phyloP scores from a whole-genome alignment of 257 asterid genomes.

The Marsdenia floribunda region DNA sequence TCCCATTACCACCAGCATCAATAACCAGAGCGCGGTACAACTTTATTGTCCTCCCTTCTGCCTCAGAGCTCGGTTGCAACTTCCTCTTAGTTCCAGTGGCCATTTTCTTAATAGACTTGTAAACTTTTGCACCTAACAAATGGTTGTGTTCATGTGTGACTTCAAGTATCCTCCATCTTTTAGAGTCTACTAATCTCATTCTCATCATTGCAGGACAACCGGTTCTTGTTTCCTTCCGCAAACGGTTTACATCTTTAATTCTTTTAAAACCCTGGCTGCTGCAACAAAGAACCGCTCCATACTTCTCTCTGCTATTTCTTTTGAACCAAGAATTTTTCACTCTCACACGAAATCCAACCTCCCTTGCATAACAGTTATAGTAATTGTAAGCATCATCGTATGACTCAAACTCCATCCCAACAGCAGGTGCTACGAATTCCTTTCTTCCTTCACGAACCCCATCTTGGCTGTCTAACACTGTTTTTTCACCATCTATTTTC shows the following conservation, averaged over 20 bases:
- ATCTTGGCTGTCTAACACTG: constrained; percentile 21
- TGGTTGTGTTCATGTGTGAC: constrained; percentile 73
- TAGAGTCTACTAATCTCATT: constrained; percentile 61
- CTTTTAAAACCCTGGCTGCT: constrained; percentile 86
- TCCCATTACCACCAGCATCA: constrained; percentile 41
- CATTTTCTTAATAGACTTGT: constrained; percentile 55
- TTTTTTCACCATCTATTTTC: constrained; percentile 25
- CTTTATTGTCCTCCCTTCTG: constrained; percentile 60
- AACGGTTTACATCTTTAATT: constrained; percentile 58
- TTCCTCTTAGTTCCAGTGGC: constrained; percentile 54
- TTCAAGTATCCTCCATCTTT: constrained; percentile 76
- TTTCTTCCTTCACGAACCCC: constrained; percentile 36
- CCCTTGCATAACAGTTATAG: constrained; percentile 68
- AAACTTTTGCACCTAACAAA: constrained; percentile 50
- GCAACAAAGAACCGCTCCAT: constrained; percentile 88
- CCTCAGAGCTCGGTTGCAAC: constrained; percentile 39
- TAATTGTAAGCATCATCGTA: constrained; percentile 81
- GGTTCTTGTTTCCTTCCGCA: constrained; percentile 84
- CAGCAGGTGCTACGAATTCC: constrained; percentile 58
- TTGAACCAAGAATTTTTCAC: constrained; percentile 90
- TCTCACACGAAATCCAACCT: constrained; percentile 69
- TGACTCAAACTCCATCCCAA: constrained; percentile 87
- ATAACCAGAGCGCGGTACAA: constrained; percentile 51
- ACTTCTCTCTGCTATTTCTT: constrained; percentile 86
- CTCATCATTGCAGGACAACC: constrained; percentile 85